Evolutionary conservation across 2,329 filamentous ascomycete species (phyloP), one percentile per base, ranked within the genome.

Genomic region (Sphaerulina vaccinii): DNA sequence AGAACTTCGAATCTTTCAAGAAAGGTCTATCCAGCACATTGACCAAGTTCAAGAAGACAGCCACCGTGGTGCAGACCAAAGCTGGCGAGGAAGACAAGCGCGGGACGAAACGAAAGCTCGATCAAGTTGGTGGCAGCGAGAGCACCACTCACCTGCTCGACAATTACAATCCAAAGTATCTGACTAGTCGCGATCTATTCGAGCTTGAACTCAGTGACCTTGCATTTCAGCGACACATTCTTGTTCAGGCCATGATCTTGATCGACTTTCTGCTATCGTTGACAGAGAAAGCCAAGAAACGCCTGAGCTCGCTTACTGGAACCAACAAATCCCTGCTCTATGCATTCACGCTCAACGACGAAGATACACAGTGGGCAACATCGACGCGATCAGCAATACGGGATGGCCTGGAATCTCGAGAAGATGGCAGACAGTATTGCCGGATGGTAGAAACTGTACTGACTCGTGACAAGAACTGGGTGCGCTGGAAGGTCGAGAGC

Each of bases 361-460:
- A 96, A 56, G 88, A 97, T 72, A 87, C 90, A 6, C 73, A 87
- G 75, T 99, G 93, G 93, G 89, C 86, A 33, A 78, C 77, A 45
- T 80, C 84, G 45, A 96, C 87, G 75, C 90, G 90, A 66, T 80
- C 79, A 32, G 78, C 79, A 5, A 95, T 97, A 63, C 87, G 87
- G 53, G 83, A 84, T 52, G 96, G 96, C 70, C 80, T 99, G 10
- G 36, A 54, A 32, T 52, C 47, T n/a, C 52, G 52, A 3, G 49
- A 79, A 36, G 91, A 95, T 65, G 93, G 93, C 23, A 88, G 89
- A 58, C 95, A 95, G 71, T 99, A 97, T 71, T 87, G 90, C 71
- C 86, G 93, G 33, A 95, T 97, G 83, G 90, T 99, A 24, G 92
- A 97, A 69, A 97, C 91, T 10, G 92, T 99, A 24, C 81, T 99